Evolutionary conservation across 2,329 filamentous ascomycete genomes (phyloP).

Genomic region (Calycina marina): DNA sequence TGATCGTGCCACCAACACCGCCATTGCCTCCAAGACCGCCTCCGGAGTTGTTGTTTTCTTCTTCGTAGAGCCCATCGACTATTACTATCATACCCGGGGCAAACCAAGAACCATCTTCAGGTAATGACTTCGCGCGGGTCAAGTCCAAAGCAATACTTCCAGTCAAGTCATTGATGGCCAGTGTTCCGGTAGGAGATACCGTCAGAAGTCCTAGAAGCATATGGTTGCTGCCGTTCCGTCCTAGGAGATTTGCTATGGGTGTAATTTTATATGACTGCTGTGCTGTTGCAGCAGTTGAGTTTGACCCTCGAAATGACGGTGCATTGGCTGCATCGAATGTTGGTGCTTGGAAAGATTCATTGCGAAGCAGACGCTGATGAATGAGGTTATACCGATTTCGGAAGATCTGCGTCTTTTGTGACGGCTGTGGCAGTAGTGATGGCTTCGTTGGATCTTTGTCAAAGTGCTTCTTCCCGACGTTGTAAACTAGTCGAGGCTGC

Average conservation of each 20-base stretch:
- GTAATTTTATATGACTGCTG: slow-evolving; percentile 76
- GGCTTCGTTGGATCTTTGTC: slow-evolving; percentile 54
- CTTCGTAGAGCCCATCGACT: slow-evolving; percentile 91
- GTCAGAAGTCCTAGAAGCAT: slow-evolving; percentile 75
- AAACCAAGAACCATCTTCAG: slow-evolving; percentile 81
- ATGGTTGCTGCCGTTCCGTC: slow-evolving; percentile 71
- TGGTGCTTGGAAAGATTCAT: slow-evolving; percentile 82
- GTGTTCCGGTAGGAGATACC: slow-evolving; percentile 63
- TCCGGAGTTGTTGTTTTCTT: slow-evolving; percentile 61
- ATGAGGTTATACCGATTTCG: slow-evolving; percentile 85
- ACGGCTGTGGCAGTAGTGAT: slow-evolving; percentile 59
- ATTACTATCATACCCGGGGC: slow-evolving; percentile 92
- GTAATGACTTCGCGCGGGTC: slow-evolving; percentile 65
- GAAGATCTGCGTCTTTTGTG: slow-evolving; percentile 74
- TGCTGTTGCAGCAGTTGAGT: slow-evolving; percentile 34
- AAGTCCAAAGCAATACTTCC: slow-evolving; percentile 80
- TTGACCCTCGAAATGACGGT: slow-evolving; percentile 39
- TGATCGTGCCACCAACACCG: slow-evolving; percentile 79
- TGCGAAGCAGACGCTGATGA: slow-evolving; percentile 80
- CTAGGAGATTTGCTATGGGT: slow-evolving; percentile 60
- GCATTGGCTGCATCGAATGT: slow-evolving; percentile 47
- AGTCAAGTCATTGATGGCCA: slow-evolving; percentile 75
- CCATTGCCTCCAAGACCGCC: slow-evolving; percentile 60
- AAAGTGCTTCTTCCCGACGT: slow-evolving; percentile 76
- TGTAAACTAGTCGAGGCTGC: slow-evolving; percentile 68